phyloP scores from a whole-genome alignment of 208 protist genomes.

The Sergeia podlipaevii region DNA sequence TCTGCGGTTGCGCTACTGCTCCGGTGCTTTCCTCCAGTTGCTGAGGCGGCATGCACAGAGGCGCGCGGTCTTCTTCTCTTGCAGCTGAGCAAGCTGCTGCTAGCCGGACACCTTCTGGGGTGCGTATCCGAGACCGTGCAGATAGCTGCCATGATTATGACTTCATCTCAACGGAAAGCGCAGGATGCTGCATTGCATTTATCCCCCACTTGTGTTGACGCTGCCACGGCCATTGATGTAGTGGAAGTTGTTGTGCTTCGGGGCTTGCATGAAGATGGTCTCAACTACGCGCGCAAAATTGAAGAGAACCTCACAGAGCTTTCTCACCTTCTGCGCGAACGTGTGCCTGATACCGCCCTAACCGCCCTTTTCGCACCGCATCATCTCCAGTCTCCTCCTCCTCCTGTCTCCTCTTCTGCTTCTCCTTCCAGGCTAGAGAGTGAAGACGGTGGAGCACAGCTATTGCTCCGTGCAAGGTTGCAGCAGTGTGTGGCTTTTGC shows the following conservation, averaged over 20 bases:
- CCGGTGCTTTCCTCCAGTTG: conserved; percentile 26
- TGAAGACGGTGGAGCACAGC: too few species aligned
- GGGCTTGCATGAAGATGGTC: too few species aligned
- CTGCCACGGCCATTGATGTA: neutral
- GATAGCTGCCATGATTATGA: conserved; percentile 18
- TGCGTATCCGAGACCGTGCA: conserved; percentile 18
- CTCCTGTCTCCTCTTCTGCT: too few species aligned
- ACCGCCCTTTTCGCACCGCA: too few species aligned
- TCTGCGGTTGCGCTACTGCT: conserved; percentile 22
- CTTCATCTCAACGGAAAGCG: neutral
- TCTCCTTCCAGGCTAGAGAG: too few species aligned
- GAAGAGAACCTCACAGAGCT: too few species aligned
- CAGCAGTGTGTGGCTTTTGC: neutral
- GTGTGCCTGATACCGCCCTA: too few species aligned
- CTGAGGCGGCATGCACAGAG: neutral
- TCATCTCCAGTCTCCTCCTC: too few species aligned
- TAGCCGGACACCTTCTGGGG: conserved; percentile 42
- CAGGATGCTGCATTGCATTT: neutral
- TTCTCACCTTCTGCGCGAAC: too few species aligned
- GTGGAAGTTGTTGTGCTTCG: neutral
- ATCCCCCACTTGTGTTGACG: neutral
- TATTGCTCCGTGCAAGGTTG: neutral
- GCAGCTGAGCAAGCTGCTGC: conserved; percentile 73
- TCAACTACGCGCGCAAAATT: too few species aligned
- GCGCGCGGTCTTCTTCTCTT: conserved; percentile 28